Evolutionary conservation across 2,329 filamentous ascomycete genomes (phyloP), one percentile per base, ranked within the genome.

Genomic region (Lachnellula suecica): DNA sequence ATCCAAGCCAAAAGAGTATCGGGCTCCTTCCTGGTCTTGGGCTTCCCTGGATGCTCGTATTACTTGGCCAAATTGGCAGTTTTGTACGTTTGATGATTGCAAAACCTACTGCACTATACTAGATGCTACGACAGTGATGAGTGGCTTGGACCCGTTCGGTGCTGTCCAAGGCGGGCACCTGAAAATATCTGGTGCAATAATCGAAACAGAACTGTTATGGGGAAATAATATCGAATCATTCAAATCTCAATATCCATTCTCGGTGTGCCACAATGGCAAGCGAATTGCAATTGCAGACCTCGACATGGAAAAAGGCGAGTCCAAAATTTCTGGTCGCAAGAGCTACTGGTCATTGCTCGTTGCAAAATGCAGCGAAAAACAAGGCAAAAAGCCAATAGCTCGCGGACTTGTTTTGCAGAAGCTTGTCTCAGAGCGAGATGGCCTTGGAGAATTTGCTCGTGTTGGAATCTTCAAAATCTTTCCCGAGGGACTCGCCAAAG

Each of bases 21-120:
- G 56, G n/a, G 53, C 56, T 7, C 56, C 56, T 9, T 47, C 53
- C 7, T 58, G 56, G 56, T 56, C 50, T 15, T 58, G 56, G 53
- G 56, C 53, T 19, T 44, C 46, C 29, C 29, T 53, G 19, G 56
- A 58, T 22, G 52, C 51, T 3, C 47, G 31, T 37, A 37, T 48
- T 17, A 19, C 1, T 59, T n/a, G 47, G 53, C 53, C 47, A 2
- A 37, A 42, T 10, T 50, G 51, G 56, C 37, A 23, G 22, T 31
- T n/a, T 25, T 52, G 41, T 24, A 24, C 7, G 2, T 34, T n/a
- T 31, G 31, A 23, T 20, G 37, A 50, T 7, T 50, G 51, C 44
- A 45, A 31, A 2, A 41, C 41, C 15, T 50, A 43, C 44, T 54
- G 48, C 17, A 45, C 25, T 2, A 49, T 60, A 20, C 38, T 54